Evolutionary conservation across 1,284 basidiomycete genomes (phyloP).

Genomic region (Apiotrichum domesticum): DNA sequence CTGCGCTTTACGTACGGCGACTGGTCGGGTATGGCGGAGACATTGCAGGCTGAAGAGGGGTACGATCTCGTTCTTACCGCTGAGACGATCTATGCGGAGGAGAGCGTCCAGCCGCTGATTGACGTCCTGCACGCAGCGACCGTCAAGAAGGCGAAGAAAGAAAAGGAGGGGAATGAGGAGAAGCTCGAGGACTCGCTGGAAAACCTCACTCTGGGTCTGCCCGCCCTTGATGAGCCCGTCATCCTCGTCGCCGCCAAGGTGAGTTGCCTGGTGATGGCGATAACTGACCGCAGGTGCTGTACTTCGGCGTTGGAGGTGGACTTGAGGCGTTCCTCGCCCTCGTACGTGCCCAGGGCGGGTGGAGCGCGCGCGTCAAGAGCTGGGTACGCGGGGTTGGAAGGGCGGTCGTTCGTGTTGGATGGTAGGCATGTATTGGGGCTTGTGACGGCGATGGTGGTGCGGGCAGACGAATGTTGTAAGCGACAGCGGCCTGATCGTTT

Average conservation of each 20-base stretch:
- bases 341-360: conserved; percentile 49
- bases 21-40: conserved; percentile 53
- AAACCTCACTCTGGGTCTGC: conserved; percentile 4
- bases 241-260: conserved; percentile 46
- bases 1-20: conserved; percentile 75
- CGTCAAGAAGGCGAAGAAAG: not conserved
- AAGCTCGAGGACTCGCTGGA: conserved; percentile 28
- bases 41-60: conserved; percentile 17
- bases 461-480: no score
- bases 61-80: conserved; percentile 78
- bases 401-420: conserved; percentile 58
- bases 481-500: no score
- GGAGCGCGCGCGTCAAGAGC: conserved; percentile 46
- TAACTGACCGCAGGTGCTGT: conserved; percentile 58
- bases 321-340: conserved; percentile 62
- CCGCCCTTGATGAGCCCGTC: not conserved
- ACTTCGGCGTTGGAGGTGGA: conserved; percentile 94
- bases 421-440: not conserved
- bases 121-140: conserved; percentile 44
- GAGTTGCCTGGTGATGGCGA: not conserved
- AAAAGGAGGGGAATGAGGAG: not conserved
- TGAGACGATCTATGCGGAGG: conserved; percentile 82
- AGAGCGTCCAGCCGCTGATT: conserved; percentile 64
- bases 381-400: conserved; percentile 60
- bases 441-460: no score